Evolutionary conservation across 1,284 basidiomycete species (phyloP), one percentile per base, ranked within the genome.

Genomic region (Cystobasidium sp.): DNA sequence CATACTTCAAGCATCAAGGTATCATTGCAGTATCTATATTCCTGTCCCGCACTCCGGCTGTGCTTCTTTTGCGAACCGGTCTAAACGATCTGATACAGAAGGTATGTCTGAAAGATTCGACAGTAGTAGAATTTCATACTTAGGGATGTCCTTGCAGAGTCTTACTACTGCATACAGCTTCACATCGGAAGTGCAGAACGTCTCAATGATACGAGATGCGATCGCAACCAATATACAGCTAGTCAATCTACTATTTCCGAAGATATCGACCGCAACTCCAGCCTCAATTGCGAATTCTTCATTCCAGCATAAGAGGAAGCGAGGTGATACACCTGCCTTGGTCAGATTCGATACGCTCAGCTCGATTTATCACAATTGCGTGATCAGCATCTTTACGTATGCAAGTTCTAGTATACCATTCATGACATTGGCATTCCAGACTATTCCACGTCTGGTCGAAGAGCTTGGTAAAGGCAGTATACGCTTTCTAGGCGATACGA

Each of bases 211-310:
- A 20, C 46, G 59, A 20, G 44, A 46, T 16, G 66, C 75, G 1
- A n/a, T 73, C 12, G 10, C n/a, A 18, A 55, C 64, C 18, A 44
- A 68, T 22, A 37, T 76, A 9, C 70, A 64, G 20, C 70, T 76
- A 18, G 66, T 76, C 65, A 62, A 76, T 56, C 55, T 66, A 3
- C 52, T 75, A 22, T 64, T 72, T 44, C 64, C 75, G 1, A n/a
- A 52, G 14, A n/a, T 63, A 18, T 16, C 20, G 22, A 43, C 12
- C 20, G 37, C 8, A 7, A 39, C 9, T 18, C 16, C 58, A 0
- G n/a, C 31, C 9, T 12, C 61, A n/a, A 12, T 44, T 22, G 4
- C 66, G 20, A 1, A 52, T n/a, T 31, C 16, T 39, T 41, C 9
- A 47, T 31, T 43, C 16, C 31, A 53, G 20, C 16, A 47, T 10